Evolutionary conservation across 176 grass and related monocot species (phyloP).

Genomic region (Avena atlantica): DNA sequence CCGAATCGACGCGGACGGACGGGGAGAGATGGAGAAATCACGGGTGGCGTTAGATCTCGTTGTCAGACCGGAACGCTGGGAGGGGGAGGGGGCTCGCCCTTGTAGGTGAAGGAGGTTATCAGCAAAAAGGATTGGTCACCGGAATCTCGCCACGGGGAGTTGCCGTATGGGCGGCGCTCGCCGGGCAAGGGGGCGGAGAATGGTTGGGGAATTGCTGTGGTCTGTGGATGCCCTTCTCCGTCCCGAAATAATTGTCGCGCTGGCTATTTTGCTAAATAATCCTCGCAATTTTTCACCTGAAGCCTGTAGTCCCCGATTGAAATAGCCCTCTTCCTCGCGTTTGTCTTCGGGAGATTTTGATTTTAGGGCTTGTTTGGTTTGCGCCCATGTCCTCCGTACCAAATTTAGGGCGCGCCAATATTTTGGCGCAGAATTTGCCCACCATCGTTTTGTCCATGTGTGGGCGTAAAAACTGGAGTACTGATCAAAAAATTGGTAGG

Average conservation of each 20-base stretch:
- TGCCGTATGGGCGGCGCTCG: background rate
- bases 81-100: background rate
- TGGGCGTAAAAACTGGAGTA: background rate
- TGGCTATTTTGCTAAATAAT: too few relatives aligned
- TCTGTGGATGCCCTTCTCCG: too few relatives aligned
- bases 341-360: too few relatives aligned
- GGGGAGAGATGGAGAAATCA: background rate
- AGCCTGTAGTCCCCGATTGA: too few relatives aligned
- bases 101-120: background rate
- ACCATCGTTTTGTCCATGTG: background rate
- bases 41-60: background rate
- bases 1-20: background rate
- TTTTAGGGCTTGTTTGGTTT: too few relatives aligned
- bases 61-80: background rate
- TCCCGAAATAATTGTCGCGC: too few relatives aligned
- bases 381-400: too few relatives aligned
- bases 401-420: background rate
- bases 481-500: too few relatives aligned
- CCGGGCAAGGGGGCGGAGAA: too few relatives aligned
- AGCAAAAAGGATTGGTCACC: background rate
- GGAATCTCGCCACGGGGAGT: slow-evolving; percentile 3
- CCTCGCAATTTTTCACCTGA: too few relatives aligned
- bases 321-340: too few relatives aligned
- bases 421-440: background rate
- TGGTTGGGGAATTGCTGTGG: too few relatives aligned